Conservation (phyloP, 495 filamentous ascomycete species). For the Neurospora sp. region DNA sequence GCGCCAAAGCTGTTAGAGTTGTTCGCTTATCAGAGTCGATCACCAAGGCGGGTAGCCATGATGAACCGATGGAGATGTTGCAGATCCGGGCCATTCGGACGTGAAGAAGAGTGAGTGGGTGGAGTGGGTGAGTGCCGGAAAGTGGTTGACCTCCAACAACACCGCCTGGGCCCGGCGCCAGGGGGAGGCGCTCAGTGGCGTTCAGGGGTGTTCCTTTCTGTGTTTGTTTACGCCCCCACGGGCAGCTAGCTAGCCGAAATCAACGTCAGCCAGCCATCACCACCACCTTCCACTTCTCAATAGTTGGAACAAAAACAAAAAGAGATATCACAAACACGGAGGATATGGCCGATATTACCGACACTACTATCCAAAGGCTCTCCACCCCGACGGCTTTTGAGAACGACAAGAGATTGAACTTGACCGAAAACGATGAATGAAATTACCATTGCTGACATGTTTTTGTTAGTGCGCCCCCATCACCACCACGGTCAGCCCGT, state of each 20-base stretch:
- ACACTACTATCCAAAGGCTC: neutral
- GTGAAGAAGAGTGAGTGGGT: neutral
- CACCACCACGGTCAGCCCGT: neutral
- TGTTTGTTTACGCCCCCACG: neutral
- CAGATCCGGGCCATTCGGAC: neutral
- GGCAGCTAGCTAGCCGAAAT: neutral
- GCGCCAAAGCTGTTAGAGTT: neutral
- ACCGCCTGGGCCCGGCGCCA: neutral
- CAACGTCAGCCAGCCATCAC: neutral
- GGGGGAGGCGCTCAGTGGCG: neutral
- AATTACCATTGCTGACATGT: neutral
- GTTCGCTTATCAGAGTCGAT: neutral
- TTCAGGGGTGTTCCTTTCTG: neutral
- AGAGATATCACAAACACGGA: neutral
- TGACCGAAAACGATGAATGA: neutral
- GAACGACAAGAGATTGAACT: neutral
- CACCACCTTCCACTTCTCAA: neutral
- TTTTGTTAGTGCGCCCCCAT: neutral
- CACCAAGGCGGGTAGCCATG: neutral
- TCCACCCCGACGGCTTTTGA: neutral
- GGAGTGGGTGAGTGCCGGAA: neutral
- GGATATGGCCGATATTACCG: neutral
- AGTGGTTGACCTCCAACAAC: neutral
- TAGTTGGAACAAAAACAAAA: neutral
- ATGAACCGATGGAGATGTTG: neutral